Percentiles rank a stretch among this genome's conserved stretches.
Evolutionary conservation across 352 stramenopile genomes (phyloP).

Genomic region (Achlya hypogyna): DNA sequence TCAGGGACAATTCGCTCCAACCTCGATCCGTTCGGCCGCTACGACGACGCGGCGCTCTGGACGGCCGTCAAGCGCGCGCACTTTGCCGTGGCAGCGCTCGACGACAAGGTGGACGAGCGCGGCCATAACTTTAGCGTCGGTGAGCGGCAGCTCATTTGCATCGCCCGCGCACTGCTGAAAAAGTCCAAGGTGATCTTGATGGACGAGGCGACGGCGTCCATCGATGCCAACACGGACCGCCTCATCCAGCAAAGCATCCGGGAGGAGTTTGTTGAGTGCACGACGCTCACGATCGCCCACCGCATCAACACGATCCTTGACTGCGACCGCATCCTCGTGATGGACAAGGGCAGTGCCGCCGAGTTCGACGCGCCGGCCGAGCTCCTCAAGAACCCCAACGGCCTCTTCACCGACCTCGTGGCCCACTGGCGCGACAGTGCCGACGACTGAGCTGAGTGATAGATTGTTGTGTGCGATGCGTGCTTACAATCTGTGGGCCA

Average conservation of each 20-base stretch:
- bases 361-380: constrained; percentile 83
- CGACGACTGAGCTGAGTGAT: too few species aligned
- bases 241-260: constrained; percentile 67
- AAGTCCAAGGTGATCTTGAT: constrained; percentile 92
- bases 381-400: constrained; percentile 59
- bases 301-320: constrained; percentile 90
- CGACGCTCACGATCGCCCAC: constrained; percentile 91
- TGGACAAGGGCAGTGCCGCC: constrained; percentile 80
- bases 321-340: constrained; percentile 81
- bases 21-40: constrained; percentile 82
- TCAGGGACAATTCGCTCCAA: constrained; percentile 81
- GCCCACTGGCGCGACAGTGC: constrained; percentile 64
- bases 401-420: constrained; percentile 71
- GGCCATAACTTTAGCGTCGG: constrained; percentile 94
- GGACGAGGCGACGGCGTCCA: constrained; percentile 95
- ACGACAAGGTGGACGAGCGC: constrained; percentile 86
- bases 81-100: constrained; percentile 62
- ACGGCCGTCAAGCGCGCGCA: constrained; percentile 56
- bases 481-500: too few species aligned
- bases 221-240: constrained; percentile 65
- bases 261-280: constrained; percentile 80
- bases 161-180: constrained; percentile 90
- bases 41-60: constrained; percentile 50
- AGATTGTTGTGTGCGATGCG: too few species aligned
- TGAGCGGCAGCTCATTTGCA: constrained; percentile 93